Evolutionary conservation across 2,329 filamentous ascomycete species (phyloP).

Genomic region (Aspergillus clavatus): DNA sequence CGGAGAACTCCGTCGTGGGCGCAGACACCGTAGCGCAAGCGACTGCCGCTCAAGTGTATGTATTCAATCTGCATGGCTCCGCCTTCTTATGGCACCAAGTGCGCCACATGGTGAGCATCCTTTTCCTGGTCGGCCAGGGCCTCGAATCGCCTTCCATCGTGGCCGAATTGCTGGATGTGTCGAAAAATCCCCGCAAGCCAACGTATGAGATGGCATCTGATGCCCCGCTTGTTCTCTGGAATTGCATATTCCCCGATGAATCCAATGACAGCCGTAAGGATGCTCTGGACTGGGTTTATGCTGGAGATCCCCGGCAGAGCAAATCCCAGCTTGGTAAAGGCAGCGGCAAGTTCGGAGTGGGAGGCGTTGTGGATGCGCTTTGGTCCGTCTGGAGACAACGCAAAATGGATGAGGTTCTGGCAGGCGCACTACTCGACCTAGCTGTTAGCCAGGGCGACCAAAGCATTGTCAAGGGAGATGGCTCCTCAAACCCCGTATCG

Average conservation of each 20-base stretch:
- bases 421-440: slow-evolving; percentile 66
- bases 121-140: slow-evolving; percentile 90
- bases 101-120: slow-evolving; percentile 81
- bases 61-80: slow-evolving; percentile 81
- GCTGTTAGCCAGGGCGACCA: slow-evolving; percentile 43
- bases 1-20: slow-evolving; percentile 14
- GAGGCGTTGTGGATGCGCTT: slow-evolving; percentile 65
- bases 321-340: slow-evolving; percentile 42
- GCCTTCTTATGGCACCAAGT: slow-evolving; percentile 99
- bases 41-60: slow-evolving; percentile 63
- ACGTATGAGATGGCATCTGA: slow-evolving; percentile 89
- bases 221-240: slow-evolving; percentile 87
- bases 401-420: slow-evolving; percentile 87
- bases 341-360: slow-evolving; percentile 58
- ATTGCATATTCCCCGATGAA: slow-evolving; percentile 75
- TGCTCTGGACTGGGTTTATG: slow-evolving; percentile 70
- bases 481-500: slow-evolving; percentile 17
- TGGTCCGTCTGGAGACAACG: slow-evolving; percentile 79
- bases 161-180: slow-evolving; percentile 67
- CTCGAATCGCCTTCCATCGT: slow-evolving; percentile 73
- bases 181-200: slow-evolving; percentile 68
- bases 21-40: slow-evolving; percentile 14
- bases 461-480: slow-evolving; percentile 23
- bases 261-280: slow-evolving; percentile 50
- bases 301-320: slow-evolving; percentile 58